Base-by-base conservation (phyloP, 164 flowering plant species). In the Piper betle region DNA sequence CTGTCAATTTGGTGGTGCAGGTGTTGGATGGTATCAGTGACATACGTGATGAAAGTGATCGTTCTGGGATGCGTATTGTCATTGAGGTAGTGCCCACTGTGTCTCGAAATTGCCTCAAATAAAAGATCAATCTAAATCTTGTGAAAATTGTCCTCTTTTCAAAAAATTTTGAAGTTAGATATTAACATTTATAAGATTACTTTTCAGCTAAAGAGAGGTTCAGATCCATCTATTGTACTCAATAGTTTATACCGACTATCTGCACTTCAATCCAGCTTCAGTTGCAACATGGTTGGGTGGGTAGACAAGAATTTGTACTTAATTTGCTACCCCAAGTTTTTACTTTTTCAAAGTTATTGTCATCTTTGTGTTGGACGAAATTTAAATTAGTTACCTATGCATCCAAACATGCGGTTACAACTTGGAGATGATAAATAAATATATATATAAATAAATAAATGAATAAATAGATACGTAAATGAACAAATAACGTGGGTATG, bases 271-370 rank as follows among this genome's bases (percentile, higher is more conserved):
- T 79, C 96, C 39, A 78, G 93, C 72, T 93, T 93, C 69, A 85
- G 89, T 80, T 93, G 99, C 83, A 93, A 93, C 73, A 93, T 93
- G 99, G 97, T 93, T 53, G 88, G 98, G 98, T 93, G 68, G 80
- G 98, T 80, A 25, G 33, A 25, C 33, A 25, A 25, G 33, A 25
- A 25, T 25, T 25, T 25, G 33, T 25, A 25, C 33, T 25, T 25
- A 25, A 25, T 25, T 25, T 25, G 33, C 33, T 25, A 25, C 33
- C 33, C 33, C 33, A 25, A 1, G 33, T 25, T 25, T 25, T 25
- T 25, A 25, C 33, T 25, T 25, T 25, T 25, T 25, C 33, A 25
- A 25, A 25, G 33, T 25, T 25, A 25, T 25, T 25, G 2, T 25
- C 33, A 25, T 2, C 2, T 25, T 25, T 25, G 33, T 25, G 33